These are phyloP conservation scores for Populus tremula DNA, from an alignment of 345 rosid species.

Conservation along the genomic window DNA sequence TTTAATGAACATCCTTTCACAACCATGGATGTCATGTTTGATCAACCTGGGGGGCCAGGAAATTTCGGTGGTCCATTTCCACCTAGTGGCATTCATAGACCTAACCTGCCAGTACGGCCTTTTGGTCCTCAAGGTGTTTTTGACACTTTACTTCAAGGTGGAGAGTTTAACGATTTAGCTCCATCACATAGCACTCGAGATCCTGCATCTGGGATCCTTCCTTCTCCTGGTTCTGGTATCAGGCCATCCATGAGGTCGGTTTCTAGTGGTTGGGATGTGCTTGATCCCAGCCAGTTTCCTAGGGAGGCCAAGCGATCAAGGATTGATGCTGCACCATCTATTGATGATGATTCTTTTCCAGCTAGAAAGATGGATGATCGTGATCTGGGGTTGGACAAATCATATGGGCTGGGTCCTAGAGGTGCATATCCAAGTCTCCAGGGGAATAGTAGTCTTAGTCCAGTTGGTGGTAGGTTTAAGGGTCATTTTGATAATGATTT, in stretches of 20 bases:
- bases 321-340: constrained; percentile 48
- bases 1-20: constrained; percentile 46
- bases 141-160: constrained; percentile 44
- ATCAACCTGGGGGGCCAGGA: constrained; percentile 42
- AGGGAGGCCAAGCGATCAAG: constrained; percentile 70
- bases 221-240: constrained; percentile 52
- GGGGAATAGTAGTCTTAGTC: constrained; percentile 45
- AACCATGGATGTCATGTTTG: constrained; percentile 39
- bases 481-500: constrained; percentile 46
- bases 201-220: constrained; percentile 44
- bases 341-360: constrained; percentile 49
- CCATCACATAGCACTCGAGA: constrained; percentile 13
- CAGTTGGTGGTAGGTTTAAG: constrained; percentile 36
- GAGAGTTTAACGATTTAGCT: constrained; percentile 53
- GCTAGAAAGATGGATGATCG: constrained; percentile 50
- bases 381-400: constrained; percentile 42
- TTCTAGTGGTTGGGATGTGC: constrained; percentile 72
- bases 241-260: constrained; percentile 50
- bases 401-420: constrained; percentile 45
- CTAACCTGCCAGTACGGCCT: constrained; percentile 37
- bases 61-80: constrained; percentile 35
- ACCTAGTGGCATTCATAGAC: constrained; percentile 37
- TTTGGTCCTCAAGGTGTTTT: constrained; percentile 51
- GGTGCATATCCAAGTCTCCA: constrained; percentile 33
- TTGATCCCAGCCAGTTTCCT: constrained; percentile 52